A percentile compares a stretch with the other conserved stretches of the same genome.
Evolutionary conservation across 2,329 filamentous ascomycete genomes (phyloP).

Genomic region (Claviceps africana): DNA sequence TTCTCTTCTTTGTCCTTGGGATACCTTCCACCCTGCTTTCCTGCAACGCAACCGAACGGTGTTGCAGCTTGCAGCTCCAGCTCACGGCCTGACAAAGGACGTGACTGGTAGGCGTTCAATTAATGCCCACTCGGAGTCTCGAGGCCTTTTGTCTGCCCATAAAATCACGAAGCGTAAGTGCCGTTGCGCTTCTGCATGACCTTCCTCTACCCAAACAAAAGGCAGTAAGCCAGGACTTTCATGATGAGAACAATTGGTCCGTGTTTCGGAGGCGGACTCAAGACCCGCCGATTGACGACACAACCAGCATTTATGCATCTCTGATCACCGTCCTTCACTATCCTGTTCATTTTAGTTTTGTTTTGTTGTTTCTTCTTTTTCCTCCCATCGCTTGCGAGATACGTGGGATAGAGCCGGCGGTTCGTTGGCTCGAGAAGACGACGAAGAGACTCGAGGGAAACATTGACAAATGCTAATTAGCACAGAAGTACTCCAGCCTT

Average conservation of each 20-base stretch:
- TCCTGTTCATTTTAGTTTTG: background rate
- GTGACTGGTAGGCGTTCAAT: background rate
- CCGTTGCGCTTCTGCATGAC: background rate
- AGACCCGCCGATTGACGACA: slow-evolving; percentile 76
- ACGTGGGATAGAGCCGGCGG: background rate
- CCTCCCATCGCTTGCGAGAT: background rate
- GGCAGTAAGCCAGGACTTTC: slow-evolving; percentile 5
- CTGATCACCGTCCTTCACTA: slow-evolving; percentile 35
- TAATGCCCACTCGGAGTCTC: background rate
- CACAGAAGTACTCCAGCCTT: background rate
- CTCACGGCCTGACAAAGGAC: background rate
- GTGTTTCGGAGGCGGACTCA: slow-evolving; percentile 89
- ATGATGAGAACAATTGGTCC: slow-evolving; percentile 84
- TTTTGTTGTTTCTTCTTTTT: background rate
- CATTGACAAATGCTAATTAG: background rate
- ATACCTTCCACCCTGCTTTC: background rate
- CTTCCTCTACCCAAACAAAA: background rate
- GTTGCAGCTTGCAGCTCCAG: background rate
- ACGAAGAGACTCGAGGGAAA: background rate
- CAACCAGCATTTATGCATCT: slow-evolving; percentile 60
- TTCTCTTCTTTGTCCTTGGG: background rate
- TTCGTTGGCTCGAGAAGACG: too few species aligned
- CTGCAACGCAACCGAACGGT: background rate
- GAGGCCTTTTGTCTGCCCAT: background rate
- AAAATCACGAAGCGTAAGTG: slow-evolving; percentile 2